These are phyloP conservation scores for Arthrinium puccinioides DNA, from an alignment of 2,329 filamentous ascomycete species.

Conservation along the genomic window DNA sequence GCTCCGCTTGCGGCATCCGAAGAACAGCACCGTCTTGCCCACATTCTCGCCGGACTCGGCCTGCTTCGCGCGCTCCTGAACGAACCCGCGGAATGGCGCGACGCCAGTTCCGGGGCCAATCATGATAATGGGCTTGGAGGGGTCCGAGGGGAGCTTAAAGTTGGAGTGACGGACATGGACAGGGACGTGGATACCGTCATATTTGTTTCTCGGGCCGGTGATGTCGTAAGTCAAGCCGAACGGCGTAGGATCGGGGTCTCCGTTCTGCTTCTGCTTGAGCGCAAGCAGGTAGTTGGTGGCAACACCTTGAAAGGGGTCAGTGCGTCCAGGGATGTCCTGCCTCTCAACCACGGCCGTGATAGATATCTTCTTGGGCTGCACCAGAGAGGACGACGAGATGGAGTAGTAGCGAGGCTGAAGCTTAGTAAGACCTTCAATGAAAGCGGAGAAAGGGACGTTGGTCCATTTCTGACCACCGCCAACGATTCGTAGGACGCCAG, in stretches of 20 bases:
- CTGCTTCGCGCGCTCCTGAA: constrained; percentile 85
- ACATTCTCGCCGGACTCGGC: constrained; percentile 74
- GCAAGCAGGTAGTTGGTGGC: constrained; percentile 95
- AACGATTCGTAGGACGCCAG: constrained; percentile 70
- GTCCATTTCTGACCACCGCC: constrained; percentile 71
- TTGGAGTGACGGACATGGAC: constrained; percentile 97
- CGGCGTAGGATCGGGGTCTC: constrained; percentile 71
- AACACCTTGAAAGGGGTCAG: constrained; percentile 80
- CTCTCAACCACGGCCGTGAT: constrained; percentile 94
- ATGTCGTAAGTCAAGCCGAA: constrained; percentile 84
- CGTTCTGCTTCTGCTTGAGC: constrained; percentile 93
- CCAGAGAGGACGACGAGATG: constrained; percentile 91
- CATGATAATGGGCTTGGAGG: constrained; percentile 90
- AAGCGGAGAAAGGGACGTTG: constrained; percentile 83
- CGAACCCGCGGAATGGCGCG: constrained; percentile 89
- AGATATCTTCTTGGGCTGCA: constrained; percentile 90
- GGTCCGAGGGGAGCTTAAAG: constrained; percentile 97
- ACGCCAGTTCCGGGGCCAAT: constrained; percentile 94
- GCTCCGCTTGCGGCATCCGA: constrained; percentile 78
- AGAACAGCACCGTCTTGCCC: constrained; percentile 86
- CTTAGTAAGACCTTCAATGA: constrained; percentile 91
- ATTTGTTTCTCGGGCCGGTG: constrained; percentile 88
- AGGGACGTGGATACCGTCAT: constrained; percentile 89
- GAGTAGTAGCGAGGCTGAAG: constrained; percentile 98
- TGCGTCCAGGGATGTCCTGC: constrained; percentile 66